Evolutionary conservation across 495 filamentous ascomycete species (phyloP).

Genomic region (Podospora comata): DNA sequence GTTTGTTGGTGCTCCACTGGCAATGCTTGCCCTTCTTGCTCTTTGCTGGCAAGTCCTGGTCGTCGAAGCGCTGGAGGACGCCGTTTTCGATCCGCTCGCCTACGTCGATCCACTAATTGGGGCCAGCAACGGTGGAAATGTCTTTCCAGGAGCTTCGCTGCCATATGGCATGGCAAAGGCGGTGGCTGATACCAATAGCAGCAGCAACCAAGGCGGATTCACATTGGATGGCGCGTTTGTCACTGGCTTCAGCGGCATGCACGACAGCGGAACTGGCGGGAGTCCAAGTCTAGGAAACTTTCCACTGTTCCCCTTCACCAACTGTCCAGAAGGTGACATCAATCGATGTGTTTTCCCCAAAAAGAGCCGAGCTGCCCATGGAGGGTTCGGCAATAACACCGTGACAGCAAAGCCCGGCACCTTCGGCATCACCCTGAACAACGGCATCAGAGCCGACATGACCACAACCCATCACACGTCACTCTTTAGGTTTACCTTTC

Average conservation of each 20-base stretch:
- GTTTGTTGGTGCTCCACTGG: neutral
- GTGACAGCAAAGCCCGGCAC: constrained; percentile 63
- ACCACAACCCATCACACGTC: constrained; percentile 62
- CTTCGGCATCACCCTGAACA: constrained; percentile 59
- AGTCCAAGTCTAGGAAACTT: constrained; percentile 70
- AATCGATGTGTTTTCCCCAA: constrained; percentile 62
- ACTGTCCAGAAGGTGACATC: constrained; percentile 63
- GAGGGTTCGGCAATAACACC: constrained; percentile 46
- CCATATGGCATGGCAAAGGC: constrained; percentile 79
- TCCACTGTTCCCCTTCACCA: constrained; percentile 64
- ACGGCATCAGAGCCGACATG: constrained; percentile 63
- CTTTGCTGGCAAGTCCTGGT: constrained; percentile 17
- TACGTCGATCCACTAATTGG: constrained; percentile 59
- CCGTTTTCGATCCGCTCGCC: constrained; percentile 37
- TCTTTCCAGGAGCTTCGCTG: constrained; percentile 70
- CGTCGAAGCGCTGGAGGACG: constrained; percentile 15
- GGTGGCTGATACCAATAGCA: constrained; percentile 64
- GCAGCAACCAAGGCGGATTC: constrained; percentile 69
- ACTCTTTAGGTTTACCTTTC: constrained; percentile 68
- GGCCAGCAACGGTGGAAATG: constrained; percentile 62
- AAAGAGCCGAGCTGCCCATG: constrained; percentile 33
- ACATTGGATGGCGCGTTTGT: constrained; percentile 59
- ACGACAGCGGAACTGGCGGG: constrained; percentile 72
- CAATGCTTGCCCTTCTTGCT: constrained; percentile 13
- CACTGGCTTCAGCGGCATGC: constrained; percentile 64